Conservation (phyloP, 257 asterid species). For the Thymus quinquecostatus region DNA sequence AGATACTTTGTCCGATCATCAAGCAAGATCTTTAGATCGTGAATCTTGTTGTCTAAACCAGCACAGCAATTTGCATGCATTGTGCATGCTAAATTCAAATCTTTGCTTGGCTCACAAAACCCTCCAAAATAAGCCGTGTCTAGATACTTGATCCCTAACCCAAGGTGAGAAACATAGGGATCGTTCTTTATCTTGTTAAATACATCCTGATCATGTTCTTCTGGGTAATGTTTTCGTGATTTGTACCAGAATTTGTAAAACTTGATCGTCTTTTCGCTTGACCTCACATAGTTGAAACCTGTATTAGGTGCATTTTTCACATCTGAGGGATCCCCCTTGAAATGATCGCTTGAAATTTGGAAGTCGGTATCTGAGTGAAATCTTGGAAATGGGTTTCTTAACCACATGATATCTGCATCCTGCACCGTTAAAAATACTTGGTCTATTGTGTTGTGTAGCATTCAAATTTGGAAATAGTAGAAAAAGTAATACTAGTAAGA, state of each 20-base stretch:
- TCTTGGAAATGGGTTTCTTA: slow-evolving; percentile 52
- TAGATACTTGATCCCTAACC: slow-evolving; percentile 48
- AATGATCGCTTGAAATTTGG: slow-evolving; percentile 57
- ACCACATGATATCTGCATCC: slow-evolving; percentile 73
- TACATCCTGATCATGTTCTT: slow-evolving; percentile 58
- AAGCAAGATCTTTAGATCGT: slow-evolving; percentile 51
- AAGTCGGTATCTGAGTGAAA: slow-evolving; percentile 49
- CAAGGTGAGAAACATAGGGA: slow-evolving; percentile 42
- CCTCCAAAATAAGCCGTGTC: slow-evolving; percentile 61
- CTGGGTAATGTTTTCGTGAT: slow-evolving; percentile 37
- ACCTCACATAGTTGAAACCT: slow-evolving; percentile 51
- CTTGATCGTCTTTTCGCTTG: slow-evolving; percentile 45
- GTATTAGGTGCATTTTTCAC: slow-evolving; percentile 49
- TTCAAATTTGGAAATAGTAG: too few species aligned
- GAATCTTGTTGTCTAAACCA: slow-evolving; percentile 58
- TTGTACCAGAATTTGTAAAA: slow-evolving; percentile 63
- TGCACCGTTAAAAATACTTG: slow-evolving; percentile 2
- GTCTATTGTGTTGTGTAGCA: too few species aligned
- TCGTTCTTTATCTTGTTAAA: slow-evolving; percentile 44
- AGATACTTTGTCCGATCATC: slow-evolving; percentile 55
- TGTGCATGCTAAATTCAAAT: slow-evolving; percentile 50
- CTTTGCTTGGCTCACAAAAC: slow-evolving; percentile 57
- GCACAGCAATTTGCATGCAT: slow-evolving; percentile 79
- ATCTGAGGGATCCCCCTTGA: slow-evolving; percentile 29
- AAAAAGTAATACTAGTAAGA: not conserved